Evolutionary conservation across 371 early-diverging fungal genomes (phyloP).

Genomic region (Entomophthora muscae): DNA sequence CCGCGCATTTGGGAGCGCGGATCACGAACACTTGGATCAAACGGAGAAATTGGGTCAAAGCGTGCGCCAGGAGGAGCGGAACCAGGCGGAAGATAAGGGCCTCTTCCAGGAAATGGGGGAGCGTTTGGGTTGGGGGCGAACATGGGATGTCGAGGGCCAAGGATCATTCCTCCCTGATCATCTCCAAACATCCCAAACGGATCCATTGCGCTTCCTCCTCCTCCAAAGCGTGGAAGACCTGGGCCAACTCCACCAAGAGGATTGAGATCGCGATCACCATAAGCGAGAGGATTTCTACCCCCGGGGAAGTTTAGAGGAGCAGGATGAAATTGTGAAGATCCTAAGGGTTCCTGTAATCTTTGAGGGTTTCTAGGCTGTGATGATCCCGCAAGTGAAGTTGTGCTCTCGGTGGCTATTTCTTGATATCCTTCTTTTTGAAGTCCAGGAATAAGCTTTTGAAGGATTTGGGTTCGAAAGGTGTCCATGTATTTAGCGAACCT

Average conservation of each 20-base stretch:
- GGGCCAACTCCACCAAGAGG: constrained; percentile 12
- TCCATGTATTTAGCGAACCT: constrained; percentile 34
- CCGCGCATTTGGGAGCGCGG: constrained; percentile 21
- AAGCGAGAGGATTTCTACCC: constrained; percentile 28
- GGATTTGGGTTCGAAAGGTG: constrained; percentile 32
- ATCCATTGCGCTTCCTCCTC: constrained; percentile 15
- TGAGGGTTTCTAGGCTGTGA: constrained; percentile 24
- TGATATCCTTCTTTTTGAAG: constrained; percentile 34
- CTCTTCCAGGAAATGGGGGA: not conserved
- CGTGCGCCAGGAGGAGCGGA: constrained; percentile 81
- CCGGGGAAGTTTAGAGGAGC: constrained; percentile 18
- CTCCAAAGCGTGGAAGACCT: constrained; percentile 17
- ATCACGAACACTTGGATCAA: constrained; percentile 25
- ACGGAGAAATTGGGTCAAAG: constrained; percentile 80
- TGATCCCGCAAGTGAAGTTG: not conserved
- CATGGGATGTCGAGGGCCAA: constrained; percentile 80
- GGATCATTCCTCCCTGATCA: constrained; percentile 59
- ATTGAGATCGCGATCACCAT: constrained; percentile 11
- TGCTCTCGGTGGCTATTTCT: constrained; percentile 11
- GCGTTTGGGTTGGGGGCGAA: constrained; percentile 31
- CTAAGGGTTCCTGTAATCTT: constrained; percentile 6
- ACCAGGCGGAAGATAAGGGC: constrained; percentile 23
- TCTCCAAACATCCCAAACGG: constrained; percentile 13
- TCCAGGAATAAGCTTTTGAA: constrained; percentile 48
- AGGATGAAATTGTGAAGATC: constrained; percentile 10